Evolutionary conservation across 306 rosid species (phyloP).

Genomic region (Betula pendula): DNA sequence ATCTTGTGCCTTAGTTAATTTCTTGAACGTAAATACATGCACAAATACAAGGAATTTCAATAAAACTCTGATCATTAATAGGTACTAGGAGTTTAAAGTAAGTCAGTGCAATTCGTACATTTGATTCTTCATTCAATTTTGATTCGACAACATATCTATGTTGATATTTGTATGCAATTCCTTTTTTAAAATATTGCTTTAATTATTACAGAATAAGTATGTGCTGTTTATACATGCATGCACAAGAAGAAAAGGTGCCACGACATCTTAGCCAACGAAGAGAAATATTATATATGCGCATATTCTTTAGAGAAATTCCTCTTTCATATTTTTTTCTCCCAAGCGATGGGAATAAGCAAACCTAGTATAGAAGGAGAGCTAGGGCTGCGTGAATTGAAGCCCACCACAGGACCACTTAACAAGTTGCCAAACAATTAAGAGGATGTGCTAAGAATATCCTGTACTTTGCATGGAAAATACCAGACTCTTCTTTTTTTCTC

Average conservation of each 20-base stretch:
- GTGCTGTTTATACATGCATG: too few relatives aligned
- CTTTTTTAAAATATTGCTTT: background rate
- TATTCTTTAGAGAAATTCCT: too few relatives aligned
- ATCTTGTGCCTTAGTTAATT: too few relatives aligned
- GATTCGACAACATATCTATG: background rate
- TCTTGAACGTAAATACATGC: too few relatives aligned
- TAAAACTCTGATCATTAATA: too few relatives aligned
- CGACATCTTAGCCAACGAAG: too few relatives aligned
- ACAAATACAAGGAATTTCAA: too few relatives aligned
- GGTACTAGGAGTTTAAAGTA: too few relatives aligned
- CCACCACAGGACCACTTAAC: background rate
- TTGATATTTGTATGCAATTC: background rate
- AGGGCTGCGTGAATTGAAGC: background rate
- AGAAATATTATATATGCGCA: too few relatives aligned
- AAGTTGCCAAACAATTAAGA: background rate
- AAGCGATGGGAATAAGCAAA: too few relatives aligned
- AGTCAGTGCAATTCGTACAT: too few relatives aligned
- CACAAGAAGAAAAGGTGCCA: too few relatives aligned
- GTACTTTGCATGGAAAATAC: background rate
- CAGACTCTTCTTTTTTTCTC: background rate
- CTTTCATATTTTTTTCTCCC: background rate
- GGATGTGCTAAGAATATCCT: background rate
- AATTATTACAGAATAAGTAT: background rate
- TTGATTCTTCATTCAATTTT: background rate
- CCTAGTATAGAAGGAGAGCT: background rate